Conservation (phyloP, 176 grass and related monocot species). For the Ensete glaucum region DNA sequence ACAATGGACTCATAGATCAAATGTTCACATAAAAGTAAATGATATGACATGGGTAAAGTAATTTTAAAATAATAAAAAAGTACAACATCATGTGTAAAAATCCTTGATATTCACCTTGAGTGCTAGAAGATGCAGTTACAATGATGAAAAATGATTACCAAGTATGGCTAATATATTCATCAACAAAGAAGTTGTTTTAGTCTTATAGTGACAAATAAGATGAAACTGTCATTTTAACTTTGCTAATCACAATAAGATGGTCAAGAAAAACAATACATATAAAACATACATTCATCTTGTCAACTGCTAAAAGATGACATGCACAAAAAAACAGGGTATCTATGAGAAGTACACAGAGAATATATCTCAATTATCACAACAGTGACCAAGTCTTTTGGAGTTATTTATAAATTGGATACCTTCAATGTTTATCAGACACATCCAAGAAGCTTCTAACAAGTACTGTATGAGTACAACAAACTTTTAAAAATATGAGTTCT, state of each 20-base stretch:
- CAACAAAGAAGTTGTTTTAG: not conserved
- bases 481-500: too few species aligned
- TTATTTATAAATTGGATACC: too few species aligned
- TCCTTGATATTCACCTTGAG: not conserved
- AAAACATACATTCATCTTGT: not conserved
- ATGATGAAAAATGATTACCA: not conserved
- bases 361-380: too few species aligned
- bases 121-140: not conserved
- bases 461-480: too few species aligned
- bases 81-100: not conserved
- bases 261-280: not conserved
- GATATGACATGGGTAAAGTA: not conserved
- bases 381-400: too few species aligned
- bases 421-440: too few species aligned
- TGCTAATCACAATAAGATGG: not conserved
- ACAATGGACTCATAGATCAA: not conserved
- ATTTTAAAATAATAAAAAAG: not conserved
- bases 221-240: not conserved
- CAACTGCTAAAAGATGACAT: not conserved
- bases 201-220: not conserved
- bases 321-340: not conserved
- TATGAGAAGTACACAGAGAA: too few species aligned
- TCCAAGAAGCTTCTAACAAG: too few species aligned
- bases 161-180: not conserved
- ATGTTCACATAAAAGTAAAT: not conserved